phyloP scores from a whole-genome alignment of 805 yeast genomes.

The Saccharomyces kudriavzevii region DNA sequence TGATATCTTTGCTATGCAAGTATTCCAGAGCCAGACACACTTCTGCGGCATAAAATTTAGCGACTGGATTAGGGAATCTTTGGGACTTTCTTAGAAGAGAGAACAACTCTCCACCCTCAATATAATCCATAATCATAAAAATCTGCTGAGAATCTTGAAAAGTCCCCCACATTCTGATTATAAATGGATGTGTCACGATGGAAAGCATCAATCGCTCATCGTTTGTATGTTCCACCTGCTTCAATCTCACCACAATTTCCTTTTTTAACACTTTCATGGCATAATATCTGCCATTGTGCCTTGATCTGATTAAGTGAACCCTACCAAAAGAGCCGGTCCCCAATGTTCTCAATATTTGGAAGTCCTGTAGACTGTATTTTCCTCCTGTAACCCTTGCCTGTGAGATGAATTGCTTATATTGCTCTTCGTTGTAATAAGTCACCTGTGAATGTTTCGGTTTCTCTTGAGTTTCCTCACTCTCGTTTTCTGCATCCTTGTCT shows the following conservation, averaged over 20 bases:
- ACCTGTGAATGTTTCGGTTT: background rate
- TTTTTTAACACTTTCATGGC: constrained; percentile 86
- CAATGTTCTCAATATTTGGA: constrained; percentile 72
- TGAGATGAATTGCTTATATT: background rate
- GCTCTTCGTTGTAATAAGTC: background rate
- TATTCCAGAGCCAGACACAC: constrained; percentile 77
- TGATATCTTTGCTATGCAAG: constrained; percentile 72
- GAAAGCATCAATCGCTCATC: constrained; percentile 85
- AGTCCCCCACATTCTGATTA: constrained; percentile 93
- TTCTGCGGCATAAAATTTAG: constrained; percentile 91
- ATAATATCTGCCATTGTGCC: constrained; percentile 81
- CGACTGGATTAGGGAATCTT: constrained; percentile 91
- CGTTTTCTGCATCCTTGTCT: background rate
- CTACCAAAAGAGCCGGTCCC: constrained; percentile 95
- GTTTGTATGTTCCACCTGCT: constrained; percentile 90
- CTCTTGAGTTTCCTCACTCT: background rate
- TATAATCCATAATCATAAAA: constrained; percentile 92
- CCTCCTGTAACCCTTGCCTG: constrained; percentile 34
- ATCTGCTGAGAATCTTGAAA: constrained; percentile 76
- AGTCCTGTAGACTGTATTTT: constrained; percentile 73
- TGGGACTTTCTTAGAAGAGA: constrained; percentile 77
- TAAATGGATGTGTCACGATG: constrained; percentile 79
- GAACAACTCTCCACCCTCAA: constrained; percentile 91
- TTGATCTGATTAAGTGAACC: constrained; percentile 78
- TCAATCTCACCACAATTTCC: constrained; percentile 82